A percentile compares a stretch with the other conserved stretches of the same genome.
Conservation (phyloP, 2,329 filamentous ascomycete genomes). For the Moelleriella libera region DNA sequence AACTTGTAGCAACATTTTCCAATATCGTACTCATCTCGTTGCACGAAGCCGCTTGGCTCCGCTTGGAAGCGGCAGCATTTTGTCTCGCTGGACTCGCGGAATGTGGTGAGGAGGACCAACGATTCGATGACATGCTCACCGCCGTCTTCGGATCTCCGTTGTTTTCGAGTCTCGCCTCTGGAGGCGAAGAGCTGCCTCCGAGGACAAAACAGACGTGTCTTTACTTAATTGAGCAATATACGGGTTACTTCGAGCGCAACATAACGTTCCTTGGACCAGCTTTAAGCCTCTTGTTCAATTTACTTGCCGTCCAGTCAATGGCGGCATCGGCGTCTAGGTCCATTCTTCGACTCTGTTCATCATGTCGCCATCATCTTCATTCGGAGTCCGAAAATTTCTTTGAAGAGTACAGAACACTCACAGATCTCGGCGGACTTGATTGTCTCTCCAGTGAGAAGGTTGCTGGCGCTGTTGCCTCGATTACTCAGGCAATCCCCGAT, state of each 20-base stretch:
- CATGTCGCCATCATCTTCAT: slow-evolving; percentile 56
- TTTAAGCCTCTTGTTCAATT: slow-evolving; percentile 60
- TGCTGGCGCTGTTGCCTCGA: slow-evolving; percentile 57
- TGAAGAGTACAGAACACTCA: slow-evolving; percentile 52
- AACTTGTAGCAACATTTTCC: slow-evolving; percentile 42
- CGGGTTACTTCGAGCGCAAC: slow-evolving; percentile 63
- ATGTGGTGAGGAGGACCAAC: slow-evolving; percentile 42
- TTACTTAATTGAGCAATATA: slow-evolving; percentile 56
- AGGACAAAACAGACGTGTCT: slow-evolving; percentile 56
- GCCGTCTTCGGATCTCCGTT: slow-evolving; percentile 48
- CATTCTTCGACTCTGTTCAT: slow-evolving; percentile 60
- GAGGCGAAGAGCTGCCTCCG: slow-evolving; percentile 38
- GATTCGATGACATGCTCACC: slow-evolving; percentile 42
- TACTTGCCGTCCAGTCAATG: slow-evolving; percentile 47
- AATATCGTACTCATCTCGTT: slow-evolving; percentile 38
- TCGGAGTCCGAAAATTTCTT: slow-evolving; percentile 55
- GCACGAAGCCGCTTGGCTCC: slow-evolving; percentile 35
- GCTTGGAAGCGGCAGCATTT: slow-evolving; percentile 46
- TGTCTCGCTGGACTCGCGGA: slow-evolving; percentile 56
- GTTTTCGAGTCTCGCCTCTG: slow-evolving; percentile 37
- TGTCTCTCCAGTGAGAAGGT: slow-evolving; percentile 59
- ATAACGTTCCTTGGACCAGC: slow-evolving; percentile 52
- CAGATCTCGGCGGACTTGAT: slow-evolving; percentile 41
- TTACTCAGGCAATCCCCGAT: slow-evolving; percentile 57
- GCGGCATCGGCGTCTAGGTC: slow-evolving; percentile 59